Base-by-base conservation (phyloP, 1,284 basidiomycete species). In the Sphagnurus paluster region DNA sequence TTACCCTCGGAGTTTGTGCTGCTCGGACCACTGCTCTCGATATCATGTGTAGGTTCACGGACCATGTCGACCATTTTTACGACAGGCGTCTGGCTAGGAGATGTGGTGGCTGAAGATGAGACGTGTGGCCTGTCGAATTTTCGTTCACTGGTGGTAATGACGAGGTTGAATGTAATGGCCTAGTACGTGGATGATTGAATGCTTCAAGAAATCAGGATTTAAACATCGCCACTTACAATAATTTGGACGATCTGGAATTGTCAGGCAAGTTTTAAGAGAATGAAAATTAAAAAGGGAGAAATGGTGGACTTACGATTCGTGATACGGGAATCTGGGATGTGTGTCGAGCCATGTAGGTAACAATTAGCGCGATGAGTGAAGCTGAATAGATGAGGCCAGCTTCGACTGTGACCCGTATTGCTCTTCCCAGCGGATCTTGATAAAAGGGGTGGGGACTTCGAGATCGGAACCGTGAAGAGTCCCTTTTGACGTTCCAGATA, bases 111-210 rank as follows among this genome's bases (percentile, higher is more conserved):
- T 10, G 48, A 47, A 4, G 38, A 33, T 3, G 35, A 44, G 33
- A 36, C 35, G 13, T 17, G 20, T 1, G 37, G 36, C 10, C 34
- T 33, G 24, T 48, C 42, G 16, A 32, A 20, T 9, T 30, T 14
- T 23, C 52, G n/a, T 29, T 47, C 34, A 14, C 41, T 52, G 23
- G 40, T 37, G 13, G 29, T 34, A 14, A 55, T 52, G 3, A 55
- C 46, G 11, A 55, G 48, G 37, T 55, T 55, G 45, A 50, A 55
- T 24, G 50, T 55, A 20, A 55, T 55, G 16, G 32, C 50, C 53
- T 54, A 21, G 3, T n/a, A n/a, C 30, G 30, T 33, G 10, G 19
- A 6, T 9, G 13, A 5, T 37, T 4, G 13, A 39, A 2, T 39
- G 17, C 3, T 29, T 11, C 9, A 17, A 21, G 8, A 21, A 2